Evolutionary conservation across 2,329 filamentous ascomycete species (phyloP), one percentile per base, ranked within the genome.

Genomic region (Amylocarpus encephaloides): DNA sequence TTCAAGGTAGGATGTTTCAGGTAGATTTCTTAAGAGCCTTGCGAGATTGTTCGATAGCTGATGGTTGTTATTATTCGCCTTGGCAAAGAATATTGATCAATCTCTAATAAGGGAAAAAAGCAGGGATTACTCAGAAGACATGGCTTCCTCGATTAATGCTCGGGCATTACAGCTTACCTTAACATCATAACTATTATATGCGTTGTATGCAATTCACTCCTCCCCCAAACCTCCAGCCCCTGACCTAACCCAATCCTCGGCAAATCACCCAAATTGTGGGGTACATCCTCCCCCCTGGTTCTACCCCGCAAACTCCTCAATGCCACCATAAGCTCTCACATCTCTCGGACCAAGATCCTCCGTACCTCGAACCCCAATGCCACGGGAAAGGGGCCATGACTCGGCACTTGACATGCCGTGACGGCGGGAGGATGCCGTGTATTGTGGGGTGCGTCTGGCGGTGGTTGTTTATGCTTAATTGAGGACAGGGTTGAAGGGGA

Each of bases 391-490:
- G 18, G n/a, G 11, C 9, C 30, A 6, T 26, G 36, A 22, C 18
- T 10, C 38, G 49, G 49, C 35, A 47, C 39, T 43, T 15, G 13
- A 38, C 19, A 34, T 51, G 19, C 43, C 38, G 49, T 47, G 38
- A 29, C 33, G 32, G 43, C 36, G 36, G 30, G 7, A 47, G 36
- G 12, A n/a, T 38, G 30, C 38, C 35, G 36, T 26, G 43, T 26
- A 33, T 16, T 47, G 34, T 15, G 13, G 18, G 43, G 33, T 35
- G 42, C 29, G 22, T 32, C 13, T 10, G 10, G 15, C 12, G 15
- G 11, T 16, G 29, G 15, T 7, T 22, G 29, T 35, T 45, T 45
- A 35, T 45, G 43, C 43, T 45, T 45, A 35, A 45, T 45, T 45
- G 43, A 26, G 29, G 13, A 13, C 34, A 13, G 34, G 34, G 34